Percentiles rank a stretch among this genome's conserved stretches.
Conservation (phyloP, 2,329 filamentous ascomycete genomes). For the Trichoderma semiorbis region DNA sequence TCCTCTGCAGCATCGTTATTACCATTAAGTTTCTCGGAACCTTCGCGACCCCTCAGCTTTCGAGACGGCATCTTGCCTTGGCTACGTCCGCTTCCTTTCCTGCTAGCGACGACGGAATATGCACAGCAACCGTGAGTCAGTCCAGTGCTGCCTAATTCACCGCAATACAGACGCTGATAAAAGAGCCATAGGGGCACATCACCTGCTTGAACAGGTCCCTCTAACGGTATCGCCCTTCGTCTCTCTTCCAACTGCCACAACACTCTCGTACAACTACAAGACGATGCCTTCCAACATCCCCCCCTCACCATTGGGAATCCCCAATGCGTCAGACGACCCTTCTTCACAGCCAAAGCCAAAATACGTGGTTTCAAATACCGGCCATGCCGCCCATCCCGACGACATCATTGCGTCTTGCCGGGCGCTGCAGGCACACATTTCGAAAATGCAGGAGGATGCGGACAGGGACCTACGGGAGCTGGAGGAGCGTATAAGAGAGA, state of each 20-base stretch:
- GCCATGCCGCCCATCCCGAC: constrained; percentile 80
- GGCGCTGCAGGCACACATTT: constrained; percentile 72
- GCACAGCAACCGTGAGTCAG: constrained; percentile 35
- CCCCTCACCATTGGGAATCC: constrained; percentile 34
- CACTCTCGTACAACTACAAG: constrained; percentile 94
- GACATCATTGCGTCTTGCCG: constrained; percentile 81
- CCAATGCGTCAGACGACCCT: constrained; percentile 35
- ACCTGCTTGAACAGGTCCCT: constrained; percentile 85
- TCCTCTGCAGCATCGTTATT: not conserved
- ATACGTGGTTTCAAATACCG: constrained; percentile 75
- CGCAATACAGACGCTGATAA: constrained; percentile 17
- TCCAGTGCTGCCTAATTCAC: not conserved
- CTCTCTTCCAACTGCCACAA: constrained; percentile 81
- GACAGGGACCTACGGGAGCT: constrained; percentile 65
- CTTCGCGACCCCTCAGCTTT: too few relatives aligned
- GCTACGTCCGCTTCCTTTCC: not conserved
- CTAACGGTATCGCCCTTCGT: constrained; percentile 94
- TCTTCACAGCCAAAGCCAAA: constrained; percentile 49
- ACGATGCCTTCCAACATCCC: constrained; percentile 83
- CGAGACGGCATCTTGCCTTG: not conserved
- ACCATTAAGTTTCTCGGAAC: not conserved
- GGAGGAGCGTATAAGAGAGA: constrained; percentile 60
- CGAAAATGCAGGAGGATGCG: constrained; percentile 64
- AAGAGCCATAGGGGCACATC: constrained; percentile 64
- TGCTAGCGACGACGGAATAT: constrained; percentile 25